Evolutionary conservation across 2,329 filamentous ascomycete species (phyloP), one percentile per base, ranked within the genome.

Genomic region (Fusarium illudens): DNA sequence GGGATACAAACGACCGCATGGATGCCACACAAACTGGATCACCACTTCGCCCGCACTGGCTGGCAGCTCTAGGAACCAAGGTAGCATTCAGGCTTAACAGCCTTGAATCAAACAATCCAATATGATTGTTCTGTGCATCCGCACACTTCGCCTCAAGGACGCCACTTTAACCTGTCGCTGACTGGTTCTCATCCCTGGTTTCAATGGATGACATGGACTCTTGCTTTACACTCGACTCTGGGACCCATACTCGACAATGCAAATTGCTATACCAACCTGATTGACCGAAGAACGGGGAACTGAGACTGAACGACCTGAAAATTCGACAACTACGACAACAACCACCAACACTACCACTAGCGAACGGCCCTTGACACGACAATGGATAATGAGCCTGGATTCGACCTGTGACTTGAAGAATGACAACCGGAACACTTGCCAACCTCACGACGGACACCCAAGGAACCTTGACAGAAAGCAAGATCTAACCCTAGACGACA

Each of bases 51-150:
- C 49, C 64, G 54, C 59, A 54, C 63, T 59, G 58, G 58, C 60
- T 53, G 42, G 30, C 56, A 58, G 67, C 64, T 44, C 39, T 50
- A 58, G 68, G 33, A 20, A 32, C 27, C 20, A 62, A 65, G 65
- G 70, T 68, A 66, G 61, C 60, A 57, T 37, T 36, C 50, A 42
- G 56, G 64, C 68, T 61, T 52, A 44, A 64, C 58, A 49, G 64
- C 66, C 71, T 39, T 11, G 76, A 46, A 46, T 46, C 22, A 27
- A 15, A 46, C 76, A 77, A 77, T 78, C 60, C 65, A 72, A 77
- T 77, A 71, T 62, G 65, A 77, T 78, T 77, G 76, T 75, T 54
- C 60, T 62, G 71, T 76, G 76, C 76, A 72, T 62, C 73, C 74
- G 75, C 76, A 74, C 64, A 69, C 39, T 32, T 49, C 15, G 36